Evolutionary conservation across 345 rosid species (phyloP), one percentile per base, ranked within the genome.

Genomic region (Eutrema heterophyllum): DNA sequence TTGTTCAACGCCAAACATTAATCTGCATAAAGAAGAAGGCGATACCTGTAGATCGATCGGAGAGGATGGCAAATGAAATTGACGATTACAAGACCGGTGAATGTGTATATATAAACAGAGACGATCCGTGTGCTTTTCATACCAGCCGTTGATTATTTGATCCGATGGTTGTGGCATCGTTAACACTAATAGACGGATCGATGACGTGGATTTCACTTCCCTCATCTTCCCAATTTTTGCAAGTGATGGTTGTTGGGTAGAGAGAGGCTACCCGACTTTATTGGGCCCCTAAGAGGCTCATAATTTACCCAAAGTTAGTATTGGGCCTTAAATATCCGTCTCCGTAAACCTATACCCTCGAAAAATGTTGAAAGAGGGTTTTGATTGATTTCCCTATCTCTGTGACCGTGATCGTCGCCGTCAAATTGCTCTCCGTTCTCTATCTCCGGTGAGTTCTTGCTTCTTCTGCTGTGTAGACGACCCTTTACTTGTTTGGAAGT

Each of bases 381-480:
- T 50, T 35, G 6, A 5, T 14, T 18, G n/a, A 27, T 18, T 12
- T 52, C 14, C 5, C 14, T 13, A 21, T 69, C 35, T 33, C 54
- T 16, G 35, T 72, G 44, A 54, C 32, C 44, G 70, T 64, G 38
- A 72, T 16, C 57, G 65, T 73, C 72, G 52, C 67, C 72, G 71
- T 45, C 57, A 12, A 30, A 39, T 61, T 30, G n/a, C 35, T 8
- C 64, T 36, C 63, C 33, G 29, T 26, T 64, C 38, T 64, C 15
- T 4, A n/a, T 44, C 65, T 10, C 78, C 78, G 72, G 69, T 73
- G 26, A 45, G 44, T 26, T 64, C 18, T 48, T 3, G 1, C 39
- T 6, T 61, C n/a, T 61, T 60, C 33, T 40, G 4, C 9, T 64
- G 9, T 44, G 29, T 39, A 26, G 50, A 9, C 3, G 30, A 35